Evolutionary conservation across 352 stramenopile species (phyloP), one percentile per base, ranked within the genome.

Genomic region (Phytophthora sp.): DNA sequence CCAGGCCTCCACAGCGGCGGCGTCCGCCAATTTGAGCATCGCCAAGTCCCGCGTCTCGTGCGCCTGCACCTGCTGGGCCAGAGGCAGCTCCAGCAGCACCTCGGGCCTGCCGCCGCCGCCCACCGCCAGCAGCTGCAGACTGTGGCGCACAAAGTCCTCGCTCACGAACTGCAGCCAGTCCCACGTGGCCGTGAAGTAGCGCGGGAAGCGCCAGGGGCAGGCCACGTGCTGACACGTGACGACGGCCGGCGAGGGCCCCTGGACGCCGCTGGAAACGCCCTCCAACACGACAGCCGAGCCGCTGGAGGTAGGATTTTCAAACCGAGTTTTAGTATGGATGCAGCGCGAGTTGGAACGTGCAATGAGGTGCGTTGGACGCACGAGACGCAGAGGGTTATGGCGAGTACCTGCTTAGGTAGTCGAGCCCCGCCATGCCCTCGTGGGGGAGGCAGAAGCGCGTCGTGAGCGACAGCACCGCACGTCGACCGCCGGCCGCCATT

Each of bases 101-200:
- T 65, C 59, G 1, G 78, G 72, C 41, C 37, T 66, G 10, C 8
- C 24, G 17, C 77, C n/a, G n/a, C n/a, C 77, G 15, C 56, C 28
- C 10, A 69, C 26, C 15, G 43, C 52, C 34, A 91, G 73, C 28
- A 93, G 42, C 51, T 89, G 72, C 43, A 95, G 68, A 55, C 80
- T 89, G 48, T 93, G 80, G 28, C 76, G 68, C 34, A 93, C 77
- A 28, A 89, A 88, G 43, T 84, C 72, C 53, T 92, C 82, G 63
- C 74, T 86, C 54, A 95, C 84, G 64, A 88, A 80, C 66, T 95
- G 82, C 45, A 95, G 79, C 86, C 84, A 95, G 56, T 89, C 73
- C 84, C 84, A 92, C 60, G 85, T 90, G 48, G 90, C 70, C 10
- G 56, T 24, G 55, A 92, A 95, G 62, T 95, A 93, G 41, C 72